Evolutionary conservation across 176 grass and related monocot species (phyloP).

Genomic region (Cenchrus purpureus): DNA sequence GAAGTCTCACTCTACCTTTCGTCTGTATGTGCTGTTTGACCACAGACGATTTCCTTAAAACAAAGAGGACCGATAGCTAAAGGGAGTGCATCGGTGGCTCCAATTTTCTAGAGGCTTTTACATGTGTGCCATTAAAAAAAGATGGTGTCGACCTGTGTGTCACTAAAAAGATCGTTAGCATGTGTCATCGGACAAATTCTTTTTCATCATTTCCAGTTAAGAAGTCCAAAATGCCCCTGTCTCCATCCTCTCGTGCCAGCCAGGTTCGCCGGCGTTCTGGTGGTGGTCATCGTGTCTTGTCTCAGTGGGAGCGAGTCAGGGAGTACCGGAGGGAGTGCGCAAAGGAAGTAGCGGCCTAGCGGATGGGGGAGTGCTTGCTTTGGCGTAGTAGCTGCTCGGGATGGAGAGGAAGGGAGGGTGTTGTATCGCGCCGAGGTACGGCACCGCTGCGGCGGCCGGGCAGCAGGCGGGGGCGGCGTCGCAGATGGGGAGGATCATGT

Average conservation of each 20-base stretch:
- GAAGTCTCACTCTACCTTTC: not conserved
- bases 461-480: conserved; percentile 41
- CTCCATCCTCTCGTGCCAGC: too few species aligned
- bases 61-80: too few species aligned
- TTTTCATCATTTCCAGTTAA: too few species aligned
- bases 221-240: too few species aligned
- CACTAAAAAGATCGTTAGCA: too few species aligned
- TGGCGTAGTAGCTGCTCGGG: not conserved
- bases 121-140: too few species aligned
- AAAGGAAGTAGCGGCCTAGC: too few species aligned
- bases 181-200: too few species aligned
- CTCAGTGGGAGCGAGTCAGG: not conserved
- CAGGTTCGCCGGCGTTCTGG: not conserved
- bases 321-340: not conserved
- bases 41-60: not conserved
- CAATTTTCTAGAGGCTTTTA: too few species aligned
- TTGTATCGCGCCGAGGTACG: conserved; percentile 48
- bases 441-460: not conserved
- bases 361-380: too few species aligned
- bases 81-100: too few species aligned
- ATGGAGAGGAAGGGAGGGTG: conserved; percentile 80
- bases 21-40: not conserved
- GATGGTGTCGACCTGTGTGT: too few species aligned
- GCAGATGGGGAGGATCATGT: conserved; percentile 73
- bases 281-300: not conserved